These are phyloP conservation scores for Trichoderma asperellum DNA, from an alignment of 2,329 filamentous ascomycete species.

Conservation along the genomic window DNA sequence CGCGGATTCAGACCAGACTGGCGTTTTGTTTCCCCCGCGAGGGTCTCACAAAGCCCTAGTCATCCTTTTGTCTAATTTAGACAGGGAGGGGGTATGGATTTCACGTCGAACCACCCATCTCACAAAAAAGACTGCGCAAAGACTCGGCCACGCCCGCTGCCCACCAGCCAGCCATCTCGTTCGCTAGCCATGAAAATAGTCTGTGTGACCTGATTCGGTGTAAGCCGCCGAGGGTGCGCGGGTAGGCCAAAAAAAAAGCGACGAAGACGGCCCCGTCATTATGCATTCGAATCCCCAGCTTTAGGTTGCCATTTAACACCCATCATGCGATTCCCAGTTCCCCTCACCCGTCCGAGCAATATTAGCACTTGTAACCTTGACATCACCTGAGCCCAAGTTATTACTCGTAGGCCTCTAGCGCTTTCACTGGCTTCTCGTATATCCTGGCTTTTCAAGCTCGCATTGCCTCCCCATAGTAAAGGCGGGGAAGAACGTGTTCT, in stretches of 20 bases:
- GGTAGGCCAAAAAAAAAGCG: background rate
- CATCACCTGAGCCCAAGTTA: conserved; percentile 18
- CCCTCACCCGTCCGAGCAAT: conserved; percentile 21
- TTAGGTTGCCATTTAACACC: background rate
- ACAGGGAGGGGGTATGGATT: conserved; percentile 15
- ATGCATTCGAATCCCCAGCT: background rate
- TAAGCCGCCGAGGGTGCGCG: conserved; percentile 27
- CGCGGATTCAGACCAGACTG: conserved; percentile 9
- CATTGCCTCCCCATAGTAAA: conserved; percentile 23
- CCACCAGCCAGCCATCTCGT: conserved; percentile 3
- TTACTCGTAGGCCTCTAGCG: conserved; percentile 9
- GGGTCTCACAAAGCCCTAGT: conserved; percentile 16
- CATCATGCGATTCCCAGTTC: conserved; percentile 26
- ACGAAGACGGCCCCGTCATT: background rate
- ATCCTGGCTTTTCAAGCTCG: background rate
- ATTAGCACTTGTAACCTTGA: background rate
- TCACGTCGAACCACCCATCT: background rate
- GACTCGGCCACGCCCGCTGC: conserved; percentile 25
- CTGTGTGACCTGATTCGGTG: conserved; percentile 24
- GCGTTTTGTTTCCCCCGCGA: conserved; percentile 8
- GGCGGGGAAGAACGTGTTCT: conserved; percentile 30
- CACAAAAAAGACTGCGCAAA: conserved; percentile 1
- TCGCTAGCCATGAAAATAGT: conserved; percentile 6
- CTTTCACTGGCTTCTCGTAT: background rate
- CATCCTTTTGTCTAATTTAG: background rate